phyloP scores from a whole-genome alignment of 768 basidiomycete species.

The Suillus clintonianus region DNA sequence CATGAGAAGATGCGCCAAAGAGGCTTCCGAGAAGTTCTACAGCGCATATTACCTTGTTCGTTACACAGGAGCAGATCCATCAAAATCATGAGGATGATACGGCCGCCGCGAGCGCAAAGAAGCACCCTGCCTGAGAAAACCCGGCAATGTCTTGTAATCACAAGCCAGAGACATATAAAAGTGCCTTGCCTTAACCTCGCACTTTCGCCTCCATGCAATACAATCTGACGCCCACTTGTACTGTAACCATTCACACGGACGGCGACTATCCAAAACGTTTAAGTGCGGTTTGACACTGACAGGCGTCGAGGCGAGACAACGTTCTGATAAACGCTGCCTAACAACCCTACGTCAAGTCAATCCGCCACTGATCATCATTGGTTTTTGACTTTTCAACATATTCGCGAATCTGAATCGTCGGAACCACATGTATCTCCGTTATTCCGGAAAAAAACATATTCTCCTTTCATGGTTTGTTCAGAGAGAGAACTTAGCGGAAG shows the following conservation, averaged over 20 bases:
- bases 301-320: neutral
- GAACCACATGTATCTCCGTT: neutral
- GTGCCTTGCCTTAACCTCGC: neutral
- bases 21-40: neutral
- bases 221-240: neutral
- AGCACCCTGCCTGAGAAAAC: neutral
- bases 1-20: neutral
- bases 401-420: neutral
- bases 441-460: neutral
- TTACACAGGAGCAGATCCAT: neutral
- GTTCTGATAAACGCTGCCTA: neutral
- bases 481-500: neutral
- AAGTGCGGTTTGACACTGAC: neutral
- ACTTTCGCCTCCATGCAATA: neutral
- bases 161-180: neutral
- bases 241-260: slow-evolving; percentile 1
- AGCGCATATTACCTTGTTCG: neutral
- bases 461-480: neutral
- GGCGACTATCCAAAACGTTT: neutral
- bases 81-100: neutral
- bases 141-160: neutral
- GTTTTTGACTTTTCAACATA: neutral
- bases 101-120: slow-evolving; percentile 1
- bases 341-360: neutral
- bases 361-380: neutral